Conservation (phyloP, 768 basidiomycete species). For the Lactarius deliciosus region DNA sequence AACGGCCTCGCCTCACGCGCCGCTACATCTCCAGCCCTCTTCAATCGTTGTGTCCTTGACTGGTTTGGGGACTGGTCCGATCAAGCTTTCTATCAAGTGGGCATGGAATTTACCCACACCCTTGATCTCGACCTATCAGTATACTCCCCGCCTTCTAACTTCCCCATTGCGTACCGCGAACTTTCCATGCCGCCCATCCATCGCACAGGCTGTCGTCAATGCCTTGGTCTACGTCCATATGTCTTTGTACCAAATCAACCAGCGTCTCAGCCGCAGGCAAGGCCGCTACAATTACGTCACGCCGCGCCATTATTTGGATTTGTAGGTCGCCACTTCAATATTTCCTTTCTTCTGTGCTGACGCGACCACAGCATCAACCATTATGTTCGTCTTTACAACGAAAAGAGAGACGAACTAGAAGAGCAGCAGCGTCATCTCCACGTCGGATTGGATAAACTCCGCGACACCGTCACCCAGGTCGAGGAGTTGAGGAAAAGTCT, state of each 20-base stretch:
- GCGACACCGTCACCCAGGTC: conserved; percentile 94
- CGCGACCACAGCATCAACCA: conserved; percentile 77
- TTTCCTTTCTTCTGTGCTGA: conserved; percentile 16
- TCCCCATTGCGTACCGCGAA: conserved; percentile 87
- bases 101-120: conserved; percentile 91
- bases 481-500: conserved; percentile 95
- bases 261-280: conserved; percentile 84
- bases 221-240: conserved; percentile 90
- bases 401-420: conserved; percentile 96
- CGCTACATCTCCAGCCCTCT: conserved; percentile 95
- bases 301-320: conserved; percentile 96
- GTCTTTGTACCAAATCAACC: conserved; percentile 86
- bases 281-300: conserved; percentile 98
- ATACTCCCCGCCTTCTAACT: conserved; percentile 75
- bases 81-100: conserved; percentile 97
- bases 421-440: conserved; percentile 99
- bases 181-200: conserved; percentile 86
- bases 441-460: conserved; percentile 95
- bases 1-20: conserved; percentile 94
- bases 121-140: conserved; percentile 88
- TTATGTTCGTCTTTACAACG: conserved; percentile 90
- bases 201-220: conserved; percentile 89
- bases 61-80: conserved; percentile 99
- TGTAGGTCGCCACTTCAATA: conserved; percentile 57
- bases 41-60: conserved; percentile 98